phyloP scores from a whole-genome alignment of 2,329 filamentous ascomycete genomes.

The Penicillium sp. region DNA sequence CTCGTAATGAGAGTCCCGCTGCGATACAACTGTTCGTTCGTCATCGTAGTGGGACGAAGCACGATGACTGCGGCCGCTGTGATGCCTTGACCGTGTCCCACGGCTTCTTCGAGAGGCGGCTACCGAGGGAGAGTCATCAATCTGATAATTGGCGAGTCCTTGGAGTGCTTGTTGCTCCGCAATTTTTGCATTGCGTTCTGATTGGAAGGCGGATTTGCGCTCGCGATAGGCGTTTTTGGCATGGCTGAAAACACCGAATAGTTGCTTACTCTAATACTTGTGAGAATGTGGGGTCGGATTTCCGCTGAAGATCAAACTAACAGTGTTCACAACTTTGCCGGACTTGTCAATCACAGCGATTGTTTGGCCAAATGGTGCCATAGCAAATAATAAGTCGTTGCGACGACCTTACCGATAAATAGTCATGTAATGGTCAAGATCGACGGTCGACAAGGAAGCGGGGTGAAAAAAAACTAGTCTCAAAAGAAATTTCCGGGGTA shows the following conservation, averaged over 20 bases:
- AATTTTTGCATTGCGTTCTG: constrained; percentile 61
- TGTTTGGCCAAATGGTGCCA: constrained; percentile 58
- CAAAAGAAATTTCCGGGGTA: neutral
- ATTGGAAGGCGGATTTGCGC: constrained; percentile 77
- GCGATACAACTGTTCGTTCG: constrained; percentile 24
- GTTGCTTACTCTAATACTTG: constrained; percentile 72
- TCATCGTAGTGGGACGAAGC: constrained; percentile 32
- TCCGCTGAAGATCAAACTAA: constrained; percentile 45
- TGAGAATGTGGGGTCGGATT: constrained; percentile 17
- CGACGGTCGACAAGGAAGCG: constrained; percentile 12
- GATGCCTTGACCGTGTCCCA: constrained; percentile 30
- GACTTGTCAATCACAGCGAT: constrained; percentile 89
- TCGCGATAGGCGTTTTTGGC: constrained; percentile 84
- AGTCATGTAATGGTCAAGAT: constrained; percentile 16
- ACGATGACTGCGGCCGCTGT: constrained; percentile 29
- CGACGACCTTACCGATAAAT: constrained; percentile 12
- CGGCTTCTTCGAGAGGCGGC: constrained; percentile 46
- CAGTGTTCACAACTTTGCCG: constrained; percentile 85
- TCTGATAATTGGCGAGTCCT: constrained; percentile 50
- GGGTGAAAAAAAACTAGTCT: neutral
- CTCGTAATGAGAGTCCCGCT: constrained; percentile 21
- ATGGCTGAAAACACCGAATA: constrained; percentile 88
- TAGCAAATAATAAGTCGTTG: constrained; percentile 17
- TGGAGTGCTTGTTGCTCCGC: constrained; percentile 61
- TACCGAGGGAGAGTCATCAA: constrained; percentile 48